Percentiles rank a stretch among this genome's conserved stretches.
phyloP scores from a whole-genome alignment of 2,329 filamentous ascomycete species.

The Alternaria novae-zelandiae region DNA sequence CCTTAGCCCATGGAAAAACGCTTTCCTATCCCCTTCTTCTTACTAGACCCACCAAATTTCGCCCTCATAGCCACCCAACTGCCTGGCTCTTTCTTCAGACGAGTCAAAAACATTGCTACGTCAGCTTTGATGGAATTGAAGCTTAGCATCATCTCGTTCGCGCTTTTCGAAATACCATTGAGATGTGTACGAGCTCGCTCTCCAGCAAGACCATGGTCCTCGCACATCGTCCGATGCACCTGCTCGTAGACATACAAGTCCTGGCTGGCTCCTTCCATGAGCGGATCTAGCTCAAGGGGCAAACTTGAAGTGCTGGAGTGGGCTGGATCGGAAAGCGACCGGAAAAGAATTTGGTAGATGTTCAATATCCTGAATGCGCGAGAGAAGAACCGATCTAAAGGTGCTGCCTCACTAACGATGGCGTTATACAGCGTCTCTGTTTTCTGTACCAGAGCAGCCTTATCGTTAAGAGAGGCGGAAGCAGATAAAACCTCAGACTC shows the following conservation, averaged over 20 bases:
- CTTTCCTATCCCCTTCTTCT: background rate
- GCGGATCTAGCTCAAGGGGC: slow-evolving; percentile 5
- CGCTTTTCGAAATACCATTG: slow-evolving; percentile 9
- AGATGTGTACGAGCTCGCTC: slow-evolving; percentile 13
- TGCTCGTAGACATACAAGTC: slow-evolving; percentile 14
- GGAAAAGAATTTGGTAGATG: slow-evolving; percentile 16
- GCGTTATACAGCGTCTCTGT: slow-evolving; percentile 14
- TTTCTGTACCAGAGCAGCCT: background rate
- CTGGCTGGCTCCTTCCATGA: slow-evolving; percentile 7
- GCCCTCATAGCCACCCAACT: slow-evolving; percentile 10
- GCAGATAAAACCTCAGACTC: slow-evolving; percentile 10
- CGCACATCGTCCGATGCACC: slow-evolving; percentile 4
- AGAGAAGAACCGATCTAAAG: slow-evolving; percentile 12
- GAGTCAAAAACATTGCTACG: slow-evolving; percentile 7
- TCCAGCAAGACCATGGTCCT: slow-evolving; percentile 5
- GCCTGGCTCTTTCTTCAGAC: slow-evolving; percentile 7
- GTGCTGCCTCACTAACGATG: slow-evolving; percentile 16
- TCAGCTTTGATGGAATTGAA: slow-evolving; percentile 12
- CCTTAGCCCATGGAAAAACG: background rate
- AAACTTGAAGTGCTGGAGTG: background rate
- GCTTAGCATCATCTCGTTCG: slow-evolving; percentile 10
- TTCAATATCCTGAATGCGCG: slow-evolving; percentile 6
- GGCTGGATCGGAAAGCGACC: slow-evolving; percentile 5
- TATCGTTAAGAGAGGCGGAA: slow-evolving; percentile 4
- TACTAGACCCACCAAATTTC: background rate